These are phyloP conservation scores for Apophysomyces ossiformis DNA, from an alignment of 371 early-diverging fungal genomes.

Conservation along the genomic window DNA sequence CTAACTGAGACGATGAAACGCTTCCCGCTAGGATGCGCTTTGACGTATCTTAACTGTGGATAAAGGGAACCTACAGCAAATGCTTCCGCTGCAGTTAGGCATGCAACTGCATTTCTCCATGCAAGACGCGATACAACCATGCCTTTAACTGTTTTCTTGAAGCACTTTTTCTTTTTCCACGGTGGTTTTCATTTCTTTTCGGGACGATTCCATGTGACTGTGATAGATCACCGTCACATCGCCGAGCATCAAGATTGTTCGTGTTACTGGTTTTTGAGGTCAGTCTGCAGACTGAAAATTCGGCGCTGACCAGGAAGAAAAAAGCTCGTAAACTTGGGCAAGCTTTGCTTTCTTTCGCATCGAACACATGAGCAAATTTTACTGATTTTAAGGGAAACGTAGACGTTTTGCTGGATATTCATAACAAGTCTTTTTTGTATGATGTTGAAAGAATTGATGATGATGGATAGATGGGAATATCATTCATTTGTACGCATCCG, in stretches of 20 bases:
- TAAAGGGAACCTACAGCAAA: neutral
- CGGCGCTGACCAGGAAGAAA: no score
- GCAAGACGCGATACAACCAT: conserved; percentile 8
- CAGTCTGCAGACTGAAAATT: no score
- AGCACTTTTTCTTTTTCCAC: neutral
- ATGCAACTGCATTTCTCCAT: neutral
- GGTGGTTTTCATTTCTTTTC: neutral
- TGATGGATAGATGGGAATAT: no score
- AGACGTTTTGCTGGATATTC: no score
- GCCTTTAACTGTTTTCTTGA: neutral
- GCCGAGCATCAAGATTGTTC: neutral
- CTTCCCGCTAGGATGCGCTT: neutral
- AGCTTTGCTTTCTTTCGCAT: no score
- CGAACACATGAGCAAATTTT: no score
- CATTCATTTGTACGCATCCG: conserved; percentile 14
- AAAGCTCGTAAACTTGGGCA: no score
- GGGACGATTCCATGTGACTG: conserved; percentile 3
- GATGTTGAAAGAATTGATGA: no score
- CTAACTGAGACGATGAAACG: conserved; percentile 1
- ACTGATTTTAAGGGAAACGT: no score
- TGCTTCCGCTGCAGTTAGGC: neutral
- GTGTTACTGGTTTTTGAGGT: no score
- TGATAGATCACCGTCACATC: neutral
- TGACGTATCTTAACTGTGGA: neutral
- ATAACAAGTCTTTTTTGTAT: no score